phyloP scores from a whole-genome alignment of 2,329 filamentous ascomycete species.

The Erysiphe pisi region DNA sequence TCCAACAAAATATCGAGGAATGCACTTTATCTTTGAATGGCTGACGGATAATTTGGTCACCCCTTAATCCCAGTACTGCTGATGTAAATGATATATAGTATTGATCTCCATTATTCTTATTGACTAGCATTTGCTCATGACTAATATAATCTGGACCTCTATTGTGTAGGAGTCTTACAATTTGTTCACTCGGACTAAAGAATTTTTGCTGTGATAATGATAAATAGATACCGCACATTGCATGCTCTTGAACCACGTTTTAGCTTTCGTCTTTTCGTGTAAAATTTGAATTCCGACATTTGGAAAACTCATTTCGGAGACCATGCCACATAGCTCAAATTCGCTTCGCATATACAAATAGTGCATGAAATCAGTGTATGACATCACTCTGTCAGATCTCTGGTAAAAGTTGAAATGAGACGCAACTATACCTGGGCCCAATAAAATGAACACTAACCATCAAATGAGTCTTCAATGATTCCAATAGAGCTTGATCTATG shows the following conservation, averaged over 20 bases:
- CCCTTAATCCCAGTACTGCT: conserved; percentile 83
- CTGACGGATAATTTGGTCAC: conserved; percentile 58
- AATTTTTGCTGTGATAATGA: conserved; percentile 39
- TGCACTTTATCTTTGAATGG: conserved; percentile 52
- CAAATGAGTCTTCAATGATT: too few species aligned
- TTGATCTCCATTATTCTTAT: conserved; percentile 33
- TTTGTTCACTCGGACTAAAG: conserved; percentile 36
- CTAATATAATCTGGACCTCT: conserved; percentile 52
- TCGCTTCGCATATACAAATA: too few species aligned
- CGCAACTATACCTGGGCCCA: too few species aligned
- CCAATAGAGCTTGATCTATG: too few species aligned
- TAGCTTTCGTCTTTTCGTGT: too few species aligned
- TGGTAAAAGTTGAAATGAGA: too few species aligned
- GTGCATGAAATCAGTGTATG: too few species aligned
- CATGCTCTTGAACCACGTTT: background rate
- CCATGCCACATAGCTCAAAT: too few species aligned
- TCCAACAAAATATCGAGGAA: conserved; percentile 78
- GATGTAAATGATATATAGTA: conserved; percentile 57
- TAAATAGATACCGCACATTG: conserved; percentile 53
- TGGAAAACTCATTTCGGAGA: too few species aligned
- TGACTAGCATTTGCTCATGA: conserved; percentile 37
- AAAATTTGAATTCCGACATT: too few species aligned
- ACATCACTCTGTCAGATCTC: too few species aligned
- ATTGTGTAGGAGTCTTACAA: conserved; percentile 44
- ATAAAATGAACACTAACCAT: too few species aligned